These are phyloP conservation scores for Ogataea paraovalis DNA, from an alignment of 805 yeast species.

Conservation along the genomic window DNA sequence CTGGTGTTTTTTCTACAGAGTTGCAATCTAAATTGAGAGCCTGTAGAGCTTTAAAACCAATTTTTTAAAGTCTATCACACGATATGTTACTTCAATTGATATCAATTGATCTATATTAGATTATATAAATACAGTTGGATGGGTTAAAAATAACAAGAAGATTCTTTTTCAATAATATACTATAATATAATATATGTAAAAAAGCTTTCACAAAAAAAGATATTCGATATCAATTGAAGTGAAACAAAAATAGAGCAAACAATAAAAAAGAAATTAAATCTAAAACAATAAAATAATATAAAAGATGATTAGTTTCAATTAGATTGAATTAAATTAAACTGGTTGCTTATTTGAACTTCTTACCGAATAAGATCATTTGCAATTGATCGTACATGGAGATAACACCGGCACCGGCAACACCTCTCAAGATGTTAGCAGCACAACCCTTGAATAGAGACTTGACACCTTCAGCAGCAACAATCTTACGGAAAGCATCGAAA, in stretches of 20 bases:
- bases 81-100: not conserved
- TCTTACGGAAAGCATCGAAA: constrained; percentile 85
- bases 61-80: too few species aligned
- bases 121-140: too few species aligned
- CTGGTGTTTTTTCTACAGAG: too few species aligned
- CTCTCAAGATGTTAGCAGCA: constrained; percentile 99
- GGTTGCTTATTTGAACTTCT: constrained; percentile 71
- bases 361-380: constrained; percentile 92
- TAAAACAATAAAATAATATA: not conserved
- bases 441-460: constrained; percentile 95
- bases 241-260: not conserved
- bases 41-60: too few species aligned
- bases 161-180: constrained; percentile 1
- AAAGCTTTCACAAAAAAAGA: not conserved
- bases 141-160: not conserved
- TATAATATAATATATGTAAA: not conserved
- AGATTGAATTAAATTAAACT: constrained; percentile 5
- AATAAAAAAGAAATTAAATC: not conserved
- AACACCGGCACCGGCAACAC: constrained; percentile 99
- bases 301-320: not conserved
- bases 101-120: too few species aligned
- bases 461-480: constrained; percentile 95
- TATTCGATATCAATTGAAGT: not conserved
- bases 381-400: constrained; percentile 96
- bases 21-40: too few species aligned